A percentile compares a stretch with the other conserved stretches of the same genome.
These are phyloP conservation scores for Jatropha curcas DNA, from an alignment of 345 rosid species.

Conservation along the genomic window DNA sequence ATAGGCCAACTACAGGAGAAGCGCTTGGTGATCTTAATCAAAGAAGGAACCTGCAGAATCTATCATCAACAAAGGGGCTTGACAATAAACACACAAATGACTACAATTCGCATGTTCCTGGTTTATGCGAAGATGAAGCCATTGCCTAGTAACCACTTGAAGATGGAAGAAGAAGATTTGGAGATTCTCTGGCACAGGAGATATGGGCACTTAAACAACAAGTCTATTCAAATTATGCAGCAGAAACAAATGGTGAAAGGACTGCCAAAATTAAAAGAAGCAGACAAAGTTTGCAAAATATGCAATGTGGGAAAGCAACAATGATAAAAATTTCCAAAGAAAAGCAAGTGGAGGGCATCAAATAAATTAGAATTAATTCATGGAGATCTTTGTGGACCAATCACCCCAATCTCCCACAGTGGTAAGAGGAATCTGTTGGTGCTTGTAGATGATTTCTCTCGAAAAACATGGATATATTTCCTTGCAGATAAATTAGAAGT, in stretches of 20 bases:
- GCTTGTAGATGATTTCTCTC: neutral
- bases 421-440: constrained; percentile 1
- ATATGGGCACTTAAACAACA: neutral
- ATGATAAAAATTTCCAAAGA: neutral
- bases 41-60: neutral
- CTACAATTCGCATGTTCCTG: neutral
- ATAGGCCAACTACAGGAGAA: neutral
- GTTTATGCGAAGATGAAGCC: fast-evolving
- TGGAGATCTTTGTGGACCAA: neutral
- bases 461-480: neutral
- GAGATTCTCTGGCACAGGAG: neutral
- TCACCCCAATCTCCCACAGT: neutral
- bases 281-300: neutral
- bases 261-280: neutral
- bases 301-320: neutral
- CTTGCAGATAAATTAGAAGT: neutral
- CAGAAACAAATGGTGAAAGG: neutral
- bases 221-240: fast-evolving
- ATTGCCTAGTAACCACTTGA: too few relatives aligned
- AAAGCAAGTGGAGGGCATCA: neutral
- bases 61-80: neutral
- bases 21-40: neutral
- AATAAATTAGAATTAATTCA: neutral
- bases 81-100: neutral
- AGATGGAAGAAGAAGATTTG: neutral